Evolutionary conservation across 345 rosid genomes (phyloP), one percentile per base, ranked within the genome.

Genomic region (Salix dunnii): DNA sequence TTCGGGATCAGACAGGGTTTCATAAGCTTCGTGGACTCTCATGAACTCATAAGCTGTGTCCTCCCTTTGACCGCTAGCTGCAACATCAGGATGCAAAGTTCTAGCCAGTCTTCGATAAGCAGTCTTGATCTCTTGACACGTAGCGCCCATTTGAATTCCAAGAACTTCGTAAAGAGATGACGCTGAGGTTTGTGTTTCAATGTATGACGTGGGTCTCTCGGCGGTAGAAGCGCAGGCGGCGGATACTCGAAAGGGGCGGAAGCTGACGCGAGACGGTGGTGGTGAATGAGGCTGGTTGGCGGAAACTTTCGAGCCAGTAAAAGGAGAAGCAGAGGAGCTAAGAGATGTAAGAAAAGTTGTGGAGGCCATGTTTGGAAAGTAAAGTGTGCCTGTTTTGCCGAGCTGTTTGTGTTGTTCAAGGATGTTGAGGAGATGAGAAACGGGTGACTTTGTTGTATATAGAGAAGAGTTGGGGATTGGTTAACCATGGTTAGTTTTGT

Each of bases 91-190:
- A 71, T 91, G 96, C 67, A 88, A 72, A 11, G 79, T 79, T 62
- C 96, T 82, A 11, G 93, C 93, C 70, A 91, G 53, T 76, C 75
- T 79, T 79, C 96, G 66, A 79, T 91, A 91, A 46, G 96, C 93
- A 17, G 90, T 18, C 80, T 90, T 91, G 82, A 91, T 88, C 67
- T 91, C 96, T 71, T 79, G 86, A 71, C 78, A 75, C 38, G 87
- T 77, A 76, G 96, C 93, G 12, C 88, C 90, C 53, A 12, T 67
- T 76, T 77, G 87, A 68, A 91, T 78, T 60, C 93, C 93, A n/a
- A 91, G 79, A 21, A 91, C 86, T 16, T 86, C 89, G 76, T 91
- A 91, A 9, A 88, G 82, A n/a, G 62, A 58, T 23, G 63, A 10
- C 10, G 28, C 63, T 0, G 95, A 89, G 0, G 81, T 58, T 0